Evolutionary conservation across 257 asterid species (phyloP).

Genomic region (Lycium barbarum): DNA sequence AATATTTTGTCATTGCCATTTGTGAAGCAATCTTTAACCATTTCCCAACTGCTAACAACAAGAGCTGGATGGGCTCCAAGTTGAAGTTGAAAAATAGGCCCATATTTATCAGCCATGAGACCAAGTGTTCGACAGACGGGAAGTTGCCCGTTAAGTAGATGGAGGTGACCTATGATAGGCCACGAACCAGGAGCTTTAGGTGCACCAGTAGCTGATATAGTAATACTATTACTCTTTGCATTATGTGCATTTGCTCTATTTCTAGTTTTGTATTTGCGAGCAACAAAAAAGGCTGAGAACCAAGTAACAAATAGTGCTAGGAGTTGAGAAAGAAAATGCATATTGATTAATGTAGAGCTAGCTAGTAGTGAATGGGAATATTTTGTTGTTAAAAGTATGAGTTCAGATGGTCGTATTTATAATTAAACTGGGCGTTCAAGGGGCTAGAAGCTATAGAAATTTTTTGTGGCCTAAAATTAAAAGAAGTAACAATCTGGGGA

Average conservation of each 20-base stretch:
- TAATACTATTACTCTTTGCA: neutral
- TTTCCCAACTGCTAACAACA: conserved; percentile 58
- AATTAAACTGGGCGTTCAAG: neutral
- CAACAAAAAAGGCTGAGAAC: conserved; percentile 21
- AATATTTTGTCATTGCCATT: conserved; percentile 52
- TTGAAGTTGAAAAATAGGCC: conserved; percentile 62
- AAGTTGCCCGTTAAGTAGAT: conserved; percentile 41
- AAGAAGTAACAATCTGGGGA: neutral
- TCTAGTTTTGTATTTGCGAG: conserved; percentile 5
- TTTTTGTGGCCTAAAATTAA: neutral
- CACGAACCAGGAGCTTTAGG: conserved; percentile 59
- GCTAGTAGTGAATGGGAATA: neutral
- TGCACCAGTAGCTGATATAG: neutral
- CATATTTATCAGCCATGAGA: conserved; percentile 61
- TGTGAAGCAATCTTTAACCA: conserved; percentile 59
- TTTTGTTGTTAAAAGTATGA: too few species aligned
- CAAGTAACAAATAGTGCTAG: neutral
- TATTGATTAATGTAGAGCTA: neutral
- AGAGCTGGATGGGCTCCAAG: conserved; percentile 53
- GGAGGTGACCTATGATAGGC: conserved; percentile 77
- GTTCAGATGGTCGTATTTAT: neutral
- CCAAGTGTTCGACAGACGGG: conserved; percentile 55
- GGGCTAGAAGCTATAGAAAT: neutral
- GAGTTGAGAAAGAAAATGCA: conserved; percentile 31
- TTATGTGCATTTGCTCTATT: neutral